Base-by-base conservation (phyloP, 164 flowering plant species). In the Chloranthus sessilifolius region DNA sequence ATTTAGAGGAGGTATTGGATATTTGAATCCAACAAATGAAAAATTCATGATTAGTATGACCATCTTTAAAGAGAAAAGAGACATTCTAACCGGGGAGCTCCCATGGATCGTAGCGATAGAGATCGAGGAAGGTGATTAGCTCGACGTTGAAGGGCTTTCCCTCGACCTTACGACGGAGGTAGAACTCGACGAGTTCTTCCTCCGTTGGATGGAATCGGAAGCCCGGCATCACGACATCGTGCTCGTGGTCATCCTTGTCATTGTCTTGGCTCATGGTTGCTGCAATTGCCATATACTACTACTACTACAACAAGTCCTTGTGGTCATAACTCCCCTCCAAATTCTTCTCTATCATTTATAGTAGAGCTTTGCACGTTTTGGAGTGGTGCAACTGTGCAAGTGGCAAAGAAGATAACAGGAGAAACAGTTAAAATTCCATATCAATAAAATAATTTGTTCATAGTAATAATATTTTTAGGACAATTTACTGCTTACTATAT, bases 41-140 rank as follows among this genome's bases (percentile, higher is more conserved):
- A n/a, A n/a, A n/a, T n/a, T n/a, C n/a, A n/a, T n/a, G n/a, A n/a
- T n/a, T n/a, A n/a, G n/a, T 29, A 36, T 45, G 21, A 27, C 14
- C 3, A 33, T n/a, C n/a, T n/a, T n/a, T n/a, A n/a, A n/a, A n/a
- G n/a, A n/a, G 26, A 23, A 20, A 14, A 17, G 3, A 43, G 19
- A 7, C 26, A 30, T 21, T 24, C 11, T 11, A 64, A 92, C 99
- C 96, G 44, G 99, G 99, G 52, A 92, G 97, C 48, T 92, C 99
- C 99, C 99, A 92, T 19, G 99, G 99, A 75, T 92, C 99, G 33
- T 82, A 82, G 65, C 92, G 89, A 67, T 88, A 92, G 52, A 92
- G 95, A 66, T 92, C 97, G 27, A 92, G 79, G 45, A 78, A 84
- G 69, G 95, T 79, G 28, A 92, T 92, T 70, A 92, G 95, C 23